A percentile compares a stretch with the other conserved stretches of the same genome.
Conservation (phyloP, 352 stramenopile genomes). For the Phytophthora crassamura region DNA sequence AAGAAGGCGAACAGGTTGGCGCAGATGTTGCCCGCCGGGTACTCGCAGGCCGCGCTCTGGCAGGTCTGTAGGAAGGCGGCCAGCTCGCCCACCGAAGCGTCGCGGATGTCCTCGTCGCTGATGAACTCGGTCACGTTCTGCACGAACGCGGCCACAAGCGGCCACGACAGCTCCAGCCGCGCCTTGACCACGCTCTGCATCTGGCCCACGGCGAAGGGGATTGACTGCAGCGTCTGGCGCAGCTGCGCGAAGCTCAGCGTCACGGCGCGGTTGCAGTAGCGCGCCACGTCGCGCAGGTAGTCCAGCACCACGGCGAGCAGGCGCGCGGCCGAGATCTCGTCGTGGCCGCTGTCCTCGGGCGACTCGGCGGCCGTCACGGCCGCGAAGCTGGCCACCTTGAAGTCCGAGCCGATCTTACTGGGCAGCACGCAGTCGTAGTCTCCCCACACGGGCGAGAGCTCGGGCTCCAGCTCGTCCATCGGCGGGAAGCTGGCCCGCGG, state of each 20-base stretch:
- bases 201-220: slow-evolving; percentile 69
- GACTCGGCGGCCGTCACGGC: slow-evolving; percentile 17
- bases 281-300: slow-evolving; percentile 69
- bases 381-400: slow-evolving; percentile 4
- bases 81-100: slow-evolving; percentile 69
- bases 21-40: slow-evolving; percentile 62
- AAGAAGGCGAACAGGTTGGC: slow-evolving; percentile 70
- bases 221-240: slow-evolving; percentile 61
- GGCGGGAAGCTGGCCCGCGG: slow-evolving; percentile 34
- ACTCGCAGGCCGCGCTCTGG: slow-evolving; percentile 29
- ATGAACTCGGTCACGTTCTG: slow-evolving; percentile 76
- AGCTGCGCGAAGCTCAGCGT: slow-evolving; percentile 65
- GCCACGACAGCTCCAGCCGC: slow-evolving; percentile 68
- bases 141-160: slow-evolving; percentile 65
- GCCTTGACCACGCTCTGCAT: slow-evolving; percentile 68
- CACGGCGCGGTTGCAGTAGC: slow-evolving; percentile 57
- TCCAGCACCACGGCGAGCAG: slow-evolving; percentile 59
- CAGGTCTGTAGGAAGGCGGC: slow-evolving; percentile 58
- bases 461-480: slow-evolving; percentile 33
- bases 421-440: slow-evolving; percentile 28
- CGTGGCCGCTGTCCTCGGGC: slow-evolving; percentile 14
- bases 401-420: slow-evolving; percentile 14
- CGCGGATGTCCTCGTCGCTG: slow-evolving; percentile 74
- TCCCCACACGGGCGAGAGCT: slow-evolving; percentile 46
- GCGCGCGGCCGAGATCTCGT: slow-evolving; percentile 52